Conservation (phyloP, 1,284 basidiomycete species). For the Malassezia furfur region DNA sequence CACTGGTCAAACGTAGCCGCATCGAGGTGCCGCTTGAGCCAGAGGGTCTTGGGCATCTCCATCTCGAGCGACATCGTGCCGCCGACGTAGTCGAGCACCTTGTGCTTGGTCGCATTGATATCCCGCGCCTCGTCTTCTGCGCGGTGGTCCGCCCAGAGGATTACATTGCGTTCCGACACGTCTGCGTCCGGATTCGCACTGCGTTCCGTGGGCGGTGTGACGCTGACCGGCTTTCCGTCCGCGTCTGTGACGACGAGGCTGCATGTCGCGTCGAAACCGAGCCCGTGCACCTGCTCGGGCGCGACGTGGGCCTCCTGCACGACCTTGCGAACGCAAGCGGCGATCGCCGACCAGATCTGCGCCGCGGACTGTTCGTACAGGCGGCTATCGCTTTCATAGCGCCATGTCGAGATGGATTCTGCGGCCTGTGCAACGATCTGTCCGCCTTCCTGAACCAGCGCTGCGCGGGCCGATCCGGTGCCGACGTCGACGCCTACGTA, state of each 20-base stretch:
- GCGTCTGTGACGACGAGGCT: constrained; percentile 74
- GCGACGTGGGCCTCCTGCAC: constrained; percentile 59
- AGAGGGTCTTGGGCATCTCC: constrained; percentile 72
- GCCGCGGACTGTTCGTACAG: constrained; percentile 81
- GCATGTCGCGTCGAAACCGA: constrained; percentile 96
- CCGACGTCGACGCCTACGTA: constrained; percentile 62
- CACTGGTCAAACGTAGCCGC: constrained; percentile 64
- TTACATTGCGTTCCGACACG: constrained; percentile 28
- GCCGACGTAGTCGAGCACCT: constrained; percentile 87
- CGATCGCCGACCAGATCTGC: constrained; percentile 69
- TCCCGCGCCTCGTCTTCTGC: constrained; percentile 80
- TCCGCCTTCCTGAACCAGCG: constrained; percentile 67
- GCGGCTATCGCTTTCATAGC: constrained; percentile 70
- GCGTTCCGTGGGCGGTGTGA: constrained; percentile 63
- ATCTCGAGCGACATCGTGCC: constrained; percentile 69
- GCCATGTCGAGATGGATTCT: constrained; percentile 71
- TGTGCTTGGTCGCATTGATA: constrained; percentile 75
- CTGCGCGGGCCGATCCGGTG: constrained; percentile 84
- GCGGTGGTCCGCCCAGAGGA: constrained; percentile 62
- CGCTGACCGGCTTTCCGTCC: constrained; percentile 63
- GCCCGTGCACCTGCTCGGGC: constrained; percentile 65
- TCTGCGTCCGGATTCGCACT: constrained; percentile 24
- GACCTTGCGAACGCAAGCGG: constrained; percentile 61
- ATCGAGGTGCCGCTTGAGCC: constrained; percentile 84
- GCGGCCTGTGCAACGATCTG: constrained; percentile 67